Conservation (phyloP, 768 basidiomycete species). For the Saitozyma sp. region DNA sequence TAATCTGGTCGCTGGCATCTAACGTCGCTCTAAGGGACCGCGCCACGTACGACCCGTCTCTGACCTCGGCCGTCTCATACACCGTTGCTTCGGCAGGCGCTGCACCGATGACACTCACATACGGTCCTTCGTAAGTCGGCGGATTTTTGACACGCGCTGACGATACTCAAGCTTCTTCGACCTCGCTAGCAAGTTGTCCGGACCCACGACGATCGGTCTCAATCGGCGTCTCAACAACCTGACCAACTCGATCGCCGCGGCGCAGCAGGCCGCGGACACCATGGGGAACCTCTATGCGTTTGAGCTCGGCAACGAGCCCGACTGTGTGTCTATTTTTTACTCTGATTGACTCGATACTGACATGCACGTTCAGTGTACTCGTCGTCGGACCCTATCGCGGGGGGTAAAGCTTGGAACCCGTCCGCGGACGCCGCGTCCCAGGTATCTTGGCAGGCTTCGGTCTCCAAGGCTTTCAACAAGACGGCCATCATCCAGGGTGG, state of each 20-base stretch:
- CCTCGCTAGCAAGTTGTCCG: slow-evolving; percentile 50
- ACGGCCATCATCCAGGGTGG: slow-evolving; percentile 53
- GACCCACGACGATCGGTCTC: slow-evolving; percentile 53
- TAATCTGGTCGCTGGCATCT: neutral
- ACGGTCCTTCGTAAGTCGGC: slow-evolving; percentile 33
- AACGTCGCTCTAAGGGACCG: slow-evolving; percentile 49
- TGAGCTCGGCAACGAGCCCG: slow-evolving; percentile 55
- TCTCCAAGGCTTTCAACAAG: slow-evolving; percentile 28
- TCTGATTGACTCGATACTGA: slow-evolving; percentile 18
- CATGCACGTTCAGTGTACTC: slow-evolving; percentile 39
- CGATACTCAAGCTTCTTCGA: slow-evolving; percentile 30
- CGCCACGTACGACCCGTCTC: slow-evolving; percentile 53
- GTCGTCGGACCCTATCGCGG: slow-evolving; percentile 50
- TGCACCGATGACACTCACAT: slow-evolving; percentile 51
- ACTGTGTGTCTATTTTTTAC: slow-evolving; percentile 39
- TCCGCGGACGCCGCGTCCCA: slow-evolving; percentile 46
- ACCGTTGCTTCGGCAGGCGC: slow-evolving; percentile 53
- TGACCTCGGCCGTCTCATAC: slow-evolving; percentile 52
- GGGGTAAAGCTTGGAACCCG: slow-evolving; percentile 50
- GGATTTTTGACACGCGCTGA: too few relatives aligned
- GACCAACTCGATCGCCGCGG: slow-evolving; percentile 51
- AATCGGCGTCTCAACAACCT: slow-evolving; percentile 55
- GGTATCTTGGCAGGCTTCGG: slow-evolving; percentile 51
- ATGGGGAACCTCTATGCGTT: slow-evolving; percentile 53
- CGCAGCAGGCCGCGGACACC: slow-evolving; percentile 44